Percentiles rank a stretch among this genome's conserved stretches.
Conservation (phyloP, 768 basidiomycete genomes). For the Pleurotus eryngii region DNA sequence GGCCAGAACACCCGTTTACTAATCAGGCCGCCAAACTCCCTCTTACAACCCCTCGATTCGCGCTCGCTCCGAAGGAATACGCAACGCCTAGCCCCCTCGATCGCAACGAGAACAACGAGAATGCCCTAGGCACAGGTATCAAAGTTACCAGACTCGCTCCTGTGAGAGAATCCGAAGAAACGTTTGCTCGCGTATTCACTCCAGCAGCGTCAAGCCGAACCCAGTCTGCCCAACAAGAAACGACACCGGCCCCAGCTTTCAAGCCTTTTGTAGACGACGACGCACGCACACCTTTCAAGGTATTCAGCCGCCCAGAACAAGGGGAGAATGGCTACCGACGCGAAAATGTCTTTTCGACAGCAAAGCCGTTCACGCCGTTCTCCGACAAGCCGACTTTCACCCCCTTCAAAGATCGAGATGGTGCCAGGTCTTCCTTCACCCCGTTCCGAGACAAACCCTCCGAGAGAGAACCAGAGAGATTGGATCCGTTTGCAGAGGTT, state of each 20-base stretch:
- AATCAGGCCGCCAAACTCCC: not conserved
- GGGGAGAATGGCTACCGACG: constrained; percentile 24
- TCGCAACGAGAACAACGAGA: constrained; percentile 23
- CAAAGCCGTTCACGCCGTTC: constrained; percentile 47
- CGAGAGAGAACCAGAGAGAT: constrained; percentile 11
- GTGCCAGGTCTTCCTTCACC: constrained; percentile 31
- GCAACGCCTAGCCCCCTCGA: constrained; percentile 26
- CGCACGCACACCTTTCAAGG: constrained; percentile 52
- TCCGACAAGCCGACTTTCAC: constrained; percentile 34
- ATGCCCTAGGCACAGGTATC: constrained; percentile 10
- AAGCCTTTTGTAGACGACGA: constrained; percentile 14
- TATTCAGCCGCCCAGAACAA: constrained; percentile 65
- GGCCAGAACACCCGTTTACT: constrained; percentile 39
- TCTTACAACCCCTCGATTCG: constrained; percentile 31
- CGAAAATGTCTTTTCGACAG: constrained; percentile 30
- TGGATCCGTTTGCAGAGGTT: constrained; percentile 28
- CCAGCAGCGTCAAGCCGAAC: constrained; percentile 43
- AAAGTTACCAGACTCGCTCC: constrained; percentile 24
- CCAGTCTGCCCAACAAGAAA: constrained; percentile 14
- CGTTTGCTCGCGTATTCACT: constrained; percentile 66
- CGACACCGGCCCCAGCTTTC: constrained; percentile 15
- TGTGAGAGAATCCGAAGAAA: constrained; percentile 35
- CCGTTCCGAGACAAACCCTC: constrained; percentile 28
- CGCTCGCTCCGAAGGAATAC: constrained; percentile 50
- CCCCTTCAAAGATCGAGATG: constrained; percentile 33